Percentiles rank a stretch among this genome's conserved stretches.
Evolutionary conservation across 805 yeast species (phyloP).

Genomic region (Clavispora santaluciae): DNA sequence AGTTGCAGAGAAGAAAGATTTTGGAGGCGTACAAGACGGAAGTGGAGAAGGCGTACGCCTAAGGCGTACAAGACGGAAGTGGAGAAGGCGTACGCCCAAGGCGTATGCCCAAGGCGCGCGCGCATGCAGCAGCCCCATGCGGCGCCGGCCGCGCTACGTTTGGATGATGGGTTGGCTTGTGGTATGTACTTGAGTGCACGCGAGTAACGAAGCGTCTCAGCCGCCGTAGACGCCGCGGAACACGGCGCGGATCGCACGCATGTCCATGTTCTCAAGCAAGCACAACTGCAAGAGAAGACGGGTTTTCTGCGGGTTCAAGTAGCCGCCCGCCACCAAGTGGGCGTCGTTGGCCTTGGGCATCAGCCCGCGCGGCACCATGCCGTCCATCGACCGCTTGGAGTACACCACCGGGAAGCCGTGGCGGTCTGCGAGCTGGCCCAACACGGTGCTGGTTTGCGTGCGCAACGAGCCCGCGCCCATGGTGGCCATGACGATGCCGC

Average conservation of each 20-base stretch:
- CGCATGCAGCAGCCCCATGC: no score
- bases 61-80: slow-evolving; percentile 58
- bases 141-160: no score
- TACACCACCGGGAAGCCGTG: slow-evolving; percentile 51
- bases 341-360: slow-evolving; percentile 21
- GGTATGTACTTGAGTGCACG: no score
- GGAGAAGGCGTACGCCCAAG: slow-evolving; percentile 50
- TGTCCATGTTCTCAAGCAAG: slow-evolving; percentile 36
- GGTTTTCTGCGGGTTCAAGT: slow-evolving; percentile 61
- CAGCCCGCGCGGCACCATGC: slow-evolving; percentile 57
- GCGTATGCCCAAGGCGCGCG: no score
- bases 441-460: slow-evolving; percentile 42
- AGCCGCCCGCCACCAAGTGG: slow-evolving; percentile 51
- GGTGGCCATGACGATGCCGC: slow-evolving; percentile 61
- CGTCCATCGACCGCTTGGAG: slow-evolving; percentile 66
- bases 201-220: no score
- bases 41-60: slow-evolving; percentile 60
- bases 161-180: no score
- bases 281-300: slow-evolving; percentile 56
- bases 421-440: slow-evolving; percentile 33
- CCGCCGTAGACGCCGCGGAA: slow-evolving; percentile 46
- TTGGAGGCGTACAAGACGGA: slow-evolving; percentile 59
- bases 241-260: slow-evolving; percentile 37
- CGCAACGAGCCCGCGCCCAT: slow-evolving; percentile 70
- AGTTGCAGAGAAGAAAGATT: slow-evolving; percentile 90